phyloP scores from a whole-genome alignment of 345 rosid species.

The Pistacia vera region DNA sequence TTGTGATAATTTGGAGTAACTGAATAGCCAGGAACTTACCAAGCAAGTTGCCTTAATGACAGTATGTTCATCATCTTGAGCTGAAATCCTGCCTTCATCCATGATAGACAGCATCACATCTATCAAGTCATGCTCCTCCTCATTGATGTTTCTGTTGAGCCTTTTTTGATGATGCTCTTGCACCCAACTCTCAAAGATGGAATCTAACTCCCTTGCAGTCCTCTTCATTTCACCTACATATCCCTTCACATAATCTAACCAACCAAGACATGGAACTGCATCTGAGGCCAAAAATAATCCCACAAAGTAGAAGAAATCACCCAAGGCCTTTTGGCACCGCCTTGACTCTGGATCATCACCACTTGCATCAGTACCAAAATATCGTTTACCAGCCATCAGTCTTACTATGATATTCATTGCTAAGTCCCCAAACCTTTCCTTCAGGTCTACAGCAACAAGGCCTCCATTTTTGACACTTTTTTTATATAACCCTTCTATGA shows the following conservation, averaged over 20 bases:
- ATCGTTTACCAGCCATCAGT: conserved; percentile 33
- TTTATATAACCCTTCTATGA: conserved; percentile 25
- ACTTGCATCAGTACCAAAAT: not conserved
- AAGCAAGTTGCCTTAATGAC: conserved; percentile 60
- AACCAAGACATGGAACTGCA: conserved; percentile 34
- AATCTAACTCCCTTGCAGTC: conserved; percentile 42
- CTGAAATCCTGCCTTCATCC: conserved; percentile 35
- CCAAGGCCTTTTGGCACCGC: conserved; percentile 22
- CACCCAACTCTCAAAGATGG: conserved; percentile 41
- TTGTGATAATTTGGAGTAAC: not conserved
- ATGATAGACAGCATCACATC: conserved; percentile 54
- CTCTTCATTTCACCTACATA: conserved; percentile 29
- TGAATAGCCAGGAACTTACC: conserved; percentile 35
- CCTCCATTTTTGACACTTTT: conserved; percentile 25
- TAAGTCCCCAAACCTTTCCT: conserved; percentile 24
- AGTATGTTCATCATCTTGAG: conserved; percentile 46
- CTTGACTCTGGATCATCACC: conserved; percentile 21
- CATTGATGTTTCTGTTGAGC: not conserved
- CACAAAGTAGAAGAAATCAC: conserved; percentile 18
- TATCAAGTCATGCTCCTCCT: conserved; percentile 41
- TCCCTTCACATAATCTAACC: conserved; percentile 35
- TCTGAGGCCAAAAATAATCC: conserved; percentile 34
- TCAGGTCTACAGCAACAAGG: conserved; percentile 24
- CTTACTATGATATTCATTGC: conserved; percentile 33
- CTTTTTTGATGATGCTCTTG: conserved; percentile 34